Base-by-base conservation (phyloP, 805 yeast genomes). In the Nakazawaea sp. region DNA sequence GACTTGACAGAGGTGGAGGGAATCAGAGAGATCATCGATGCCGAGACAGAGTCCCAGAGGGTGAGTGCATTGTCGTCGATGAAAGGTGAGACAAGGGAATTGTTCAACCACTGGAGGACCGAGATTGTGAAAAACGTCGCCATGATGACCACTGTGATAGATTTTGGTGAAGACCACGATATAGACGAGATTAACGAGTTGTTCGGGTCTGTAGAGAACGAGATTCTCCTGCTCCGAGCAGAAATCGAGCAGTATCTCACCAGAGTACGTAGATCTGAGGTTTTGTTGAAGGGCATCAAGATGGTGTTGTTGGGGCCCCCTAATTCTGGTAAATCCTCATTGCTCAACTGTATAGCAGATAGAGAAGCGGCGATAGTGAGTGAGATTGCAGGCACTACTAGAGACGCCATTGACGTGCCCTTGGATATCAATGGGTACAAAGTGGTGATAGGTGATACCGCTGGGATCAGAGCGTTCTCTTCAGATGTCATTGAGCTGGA, bases 1-100 rank as follows among this genome's bases (percentile, higher is more conserved):
- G 97, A 92, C 55, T 64, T 92, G 42, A 86, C 97, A 0, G 87
- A 89, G 51, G 74, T 86, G 7, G 98, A 92, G 58, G 96, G 97
- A 0, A 78, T 92, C 7, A 68, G 88, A 36, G 95, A 84, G 32
- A 61, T 89, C 52, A 86, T 92, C 28, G 89, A 89, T 48, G 95
- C 97, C 0, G 97, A 92, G 51, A 92, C 98, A 0, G 97, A 90
- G 54, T 59, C 76, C 5, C 96, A 92, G 51, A 70, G 97, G 40
- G 55, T 72, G 1, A 78, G 90, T 4, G 89, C 95, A 0, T 58
- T 88, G 12, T 63, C 70, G 2, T 77, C 90, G 19, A 77, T 90
- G 45, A 72, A 76, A 6, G 97, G 97, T 1, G 61, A 68, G 23
- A 77, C 80, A 30, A 75, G 70, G 40, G 43, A 50, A 3, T 45